These are phyloP conservation scores for Coemansia sp. DNA, from an alignment of 192 early-diverging fungal species.

Conservation along the genomic window DNA sequence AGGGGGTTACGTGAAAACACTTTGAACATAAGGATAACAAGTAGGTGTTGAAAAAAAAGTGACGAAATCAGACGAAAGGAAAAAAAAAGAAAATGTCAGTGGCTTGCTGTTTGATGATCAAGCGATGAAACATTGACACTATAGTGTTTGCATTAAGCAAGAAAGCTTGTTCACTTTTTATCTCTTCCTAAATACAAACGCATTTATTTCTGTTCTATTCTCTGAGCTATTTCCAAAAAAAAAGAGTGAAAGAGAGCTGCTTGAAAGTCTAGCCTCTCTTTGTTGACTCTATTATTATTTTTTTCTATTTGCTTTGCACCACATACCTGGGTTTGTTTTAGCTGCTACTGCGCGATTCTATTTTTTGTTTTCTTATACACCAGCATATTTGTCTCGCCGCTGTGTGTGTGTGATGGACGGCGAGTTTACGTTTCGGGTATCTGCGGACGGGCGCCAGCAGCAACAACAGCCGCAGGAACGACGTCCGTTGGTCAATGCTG, in stretches of 20 bases:
- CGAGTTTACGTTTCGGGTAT: slow-evolving; percentile 8
- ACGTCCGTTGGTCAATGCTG: neutral
- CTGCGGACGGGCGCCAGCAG: neutral
- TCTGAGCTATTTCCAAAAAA: too few relatives aligned
- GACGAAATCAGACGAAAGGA: neutral
- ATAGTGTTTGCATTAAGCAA: neutral
- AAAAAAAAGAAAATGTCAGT: neutral
- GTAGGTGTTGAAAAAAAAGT: neutral
- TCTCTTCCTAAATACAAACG: too few relatives aligned
- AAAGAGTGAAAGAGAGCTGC: too few relatives aligned
- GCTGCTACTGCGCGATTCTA: neutral
- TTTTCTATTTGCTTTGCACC: too few relatives aligned
- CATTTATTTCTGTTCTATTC: too few relatives aligned
- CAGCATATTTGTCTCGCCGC: neutral
- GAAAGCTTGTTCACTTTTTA: too few relatives aligned
- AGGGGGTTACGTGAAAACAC: neutral
- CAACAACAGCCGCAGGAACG: neutral
- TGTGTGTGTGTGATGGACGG: neutral
- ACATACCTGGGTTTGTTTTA: neutral
- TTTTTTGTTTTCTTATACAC: neutral
- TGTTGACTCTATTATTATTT: too few relatives aligned
- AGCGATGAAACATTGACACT: neutral
- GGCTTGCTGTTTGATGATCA: neutral
- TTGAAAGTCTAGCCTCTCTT: too few relatives aligned
- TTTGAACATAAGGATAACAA: neutral